Base-by-base conservation (phyloP, 2,329 filamentous ascomycete species). In the Fusarium sp. region DNA sequence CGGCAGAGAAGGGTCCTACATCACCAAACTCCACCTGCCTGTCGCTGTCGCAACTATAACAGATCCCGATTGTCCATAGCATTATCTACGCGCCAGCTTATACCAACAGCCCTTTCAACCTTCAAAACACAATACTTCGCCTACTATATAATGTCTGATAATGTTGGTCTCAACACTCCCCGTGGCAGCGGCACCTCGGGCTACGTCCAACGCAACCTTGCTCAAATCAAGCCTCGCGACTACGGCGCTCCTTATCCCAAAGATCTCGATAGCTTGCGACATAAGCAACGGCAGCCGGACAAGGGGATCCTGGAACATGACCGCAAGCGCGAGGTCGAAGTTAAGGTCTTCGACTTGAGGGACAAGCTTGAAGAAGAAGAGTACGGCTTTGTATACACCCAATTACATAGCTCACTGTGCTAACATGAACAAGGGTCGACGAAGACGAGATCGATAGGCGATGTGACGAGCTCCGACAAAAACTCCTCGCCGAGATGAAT, bases 171-270 rank as follows among this genome's bases (percentile, higher is more conserved):
- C 77, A 91, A 92, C 63, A 99, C 96, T 8, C 96, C 96, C 6
- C 92, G 96, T 78, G 96, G 96, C 75, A 97, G 93, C 80, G 96
- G 96, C 52, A 99, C 96, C 63, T 98, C 95, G 2, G 96, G 96
- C 80, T 98, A 98, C 81, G 95, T 99, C 62, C 95, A 98, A 84
- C 94, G 94, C 82, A 99, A 98, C 85, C 90, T 94, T 39, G 96
- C 96, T 22, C 91, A 95, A 80, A 90, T 98, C 76, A 91, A 89
- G 79, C 94, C 93, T 35, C 94, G 95, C 83, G 94, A 97, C 84
- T 89, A 90, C 77, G 88, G 86, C 65, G 91, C 91, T 22, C 95
- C 94, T 0, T 97, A 97, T 82, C 89, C 91, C 36, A 90, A 90
- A 70, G 90, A 93, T 78, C 84, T 89, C 72, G 89, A 93, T 76